These are phyloP conservation scores for Geotrichum fermentans DNA, from an alignment of 1,139 yeast species.

Conservation along the genomic window DNA sequence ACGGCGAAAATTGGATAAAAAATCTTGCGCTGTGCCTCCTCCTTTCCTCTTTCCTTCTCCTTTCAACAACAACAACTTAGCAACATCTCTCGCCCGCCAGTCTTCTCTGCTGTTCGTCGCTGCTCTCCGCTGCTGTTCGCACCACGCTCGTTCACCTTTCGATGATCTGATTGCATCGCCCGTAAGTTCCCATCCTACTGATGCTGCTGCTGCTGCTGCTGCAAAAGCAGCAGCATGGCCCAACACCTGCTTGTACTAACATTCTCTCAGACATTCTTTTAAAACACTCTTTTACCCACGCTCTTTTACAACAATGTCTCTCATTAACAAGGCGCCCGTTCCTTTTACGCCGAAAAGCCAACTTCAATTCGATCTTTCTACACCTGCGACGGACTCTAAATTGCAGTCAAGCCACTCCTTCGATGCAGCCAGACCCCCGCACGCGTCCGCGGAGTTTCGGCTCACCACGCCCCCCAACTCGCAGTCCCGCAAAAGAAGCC, in stretches of 20 bases:
- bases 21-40: too few relatives aligned
- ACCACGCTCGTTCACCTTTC: too few relatives aligned
- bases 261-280: conserved; percentile 2
- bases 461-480: conserved; percentile 30
- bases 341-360: conserved; percentile 14
- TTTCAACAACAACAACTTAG: too few relatives aligned
- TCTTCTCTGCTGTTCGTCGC: too few relatives aligned
- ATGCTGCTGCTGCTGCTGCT: not conserved
- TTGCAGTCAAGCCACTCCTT: not conserved
- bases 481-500: conserved; percentile 21
- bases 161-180: conserved; percentile 3
- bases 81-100: too few relatives aligned
- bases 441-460: conserved; percentile 29
- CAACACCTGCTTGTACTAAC: not conserved
- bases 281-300: conserved; percentile 9
- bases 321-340: conserved; percentile 2
- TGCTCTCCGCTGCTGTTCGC: too few relatives aligned
- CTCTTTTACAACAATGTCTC: conserved; percentile 5
- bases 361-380: conserved; percentile 1
- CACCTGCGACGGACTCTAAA: not conserved
- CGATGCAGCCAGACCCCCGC: conserved; percentile 13
- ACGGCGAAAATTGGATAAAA: too few relatives aligned
- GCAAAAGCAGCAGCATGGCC: not conserved
- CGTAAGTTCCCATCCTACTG: not conserved
- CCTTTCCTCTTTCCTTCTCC: too few relatives aligned